Base-by-base conservation (phyloP, 768 basidiomycete species). In the Pholiota microspora region DNA sequence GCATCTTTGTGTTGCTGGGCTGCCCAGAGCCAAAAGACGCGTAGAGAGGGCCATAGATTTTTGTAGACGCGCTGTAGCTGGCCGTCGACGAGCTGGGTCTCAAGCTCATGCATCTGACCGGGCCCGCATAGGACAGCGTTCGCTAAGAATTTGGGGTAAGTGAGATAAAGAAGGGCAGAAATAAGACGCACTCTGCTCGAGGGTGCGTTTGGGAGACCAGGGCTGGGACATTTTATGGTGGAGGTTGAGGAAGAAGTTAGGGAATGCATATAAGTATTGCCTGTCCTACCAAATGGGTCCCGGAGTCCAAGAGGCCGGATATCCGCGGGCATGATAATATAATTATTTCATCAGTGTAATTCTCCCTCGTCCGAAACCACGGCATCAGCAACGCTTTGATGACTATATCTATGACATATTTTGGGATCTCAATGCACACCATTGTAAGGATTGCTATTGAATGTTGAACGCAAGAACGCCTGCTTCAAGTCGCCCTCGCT, bases 31-130 rank as follows among this genome's bases (percentile, higher is more conserved):
- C 83, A 85, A 62, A 84, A 82, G 35, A 72, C 71, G 50, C 83
- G 75, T 29, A 84, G 58, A 3, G 78, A 77, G 6, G 77, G 74
- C 72, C 73, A 81, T 2, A 83, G 70, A 54, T 81, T 77, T 68
- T 84, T 85, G 70, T 84, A 86, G 13, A 79, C 78, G 53, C 77
- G 76, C 46, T 78, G 70, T 7, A 77, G 61, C 47, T 76, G 71
- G 15, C 78, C 81, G 35, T 83, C 74, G 48, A 86, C 65, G 24
- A 77, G 49, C 31, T 68, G 65, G 5, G 70, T 74, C 63, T 84
- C 77, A 24, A 75, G 62, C 64, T 84, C 82, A 59, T 79, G 80
- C 8, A 76, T 62, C 49, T 66, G 72, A 51, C 78, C 78, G 10
- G 77, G 73, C 18, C 71, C 75, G 42, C 72, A 73, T 36, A 82